Percentiles rank a stretch among this genome's conserved stretches.
These are phyloP conservation scores for Phytophthora colocasiae DNA, from an alignment of 352 stramenopile genomes.

Conservation along the genomic window DNA sequence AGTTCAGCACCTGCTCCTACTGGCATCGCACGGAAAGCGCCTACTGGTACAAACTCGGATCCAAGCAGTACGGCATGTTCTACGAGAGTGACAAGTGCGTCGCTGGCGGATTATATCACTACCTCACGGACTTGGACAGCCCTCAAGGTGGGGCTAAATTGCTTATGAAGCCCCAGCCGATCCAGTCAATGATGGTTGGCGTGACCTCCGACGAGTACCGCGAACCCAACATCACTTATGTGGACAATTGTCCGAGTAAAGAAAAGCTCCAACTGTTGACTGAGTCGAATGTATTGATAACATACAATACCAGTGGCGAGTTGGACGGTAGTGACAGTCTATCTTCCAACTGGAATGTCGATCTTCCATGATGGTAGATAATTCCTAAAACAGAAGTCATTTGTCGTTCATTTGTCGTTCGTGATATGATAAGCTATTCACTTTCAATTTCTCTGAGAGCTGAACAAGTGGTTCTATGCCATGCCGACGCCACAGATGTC, in stretches of 20 bases:
- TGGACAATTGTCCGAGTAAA: constrained; percentile 10
- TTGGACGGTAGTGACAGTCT: not conserved
- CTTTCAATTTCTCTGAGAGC: not conserved
- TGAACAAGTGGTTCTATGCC: too few relatives aligned
- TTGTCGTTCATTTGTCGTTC: not conserved
- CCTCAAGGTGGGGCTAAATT: not conserved
- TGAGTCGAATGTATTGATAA: not conserved
- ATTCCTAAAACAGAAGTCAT: not conserved
- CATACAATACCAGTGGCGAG: not conserved
- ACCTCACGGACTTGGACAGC: constrained; percentile 9
- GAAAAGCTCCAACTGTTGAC: not conserved
- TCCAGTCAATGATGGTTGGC: constrained; percentile 21
- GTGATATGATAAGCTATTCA: not conserved
- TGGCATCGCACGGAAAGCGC: not conserved
- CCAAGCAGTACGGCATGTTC: constrained; percentile 8
- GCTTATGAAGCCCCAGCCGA: constrained; percentile 6
- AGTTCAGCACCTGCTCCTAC: constrained; percentile 22
- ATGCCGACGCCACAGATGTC: too few relatives aligned
- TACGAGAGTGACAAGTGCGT: constrained; percentile 23
- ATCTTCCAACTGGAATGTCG: not conserved
- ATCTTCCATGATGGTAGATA: not conserved
- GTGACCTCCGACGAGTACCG: not conserved
- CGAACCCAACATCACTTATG: constrained; percentile 4
- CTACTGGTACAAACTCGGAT: constrained; percentile 11
- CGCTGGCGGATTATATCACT: constrained; percentile 1